phyloP scores from a whole-genome alignment of 148 eudicot species.

The Rhododendron ferrugineum region DNA sequence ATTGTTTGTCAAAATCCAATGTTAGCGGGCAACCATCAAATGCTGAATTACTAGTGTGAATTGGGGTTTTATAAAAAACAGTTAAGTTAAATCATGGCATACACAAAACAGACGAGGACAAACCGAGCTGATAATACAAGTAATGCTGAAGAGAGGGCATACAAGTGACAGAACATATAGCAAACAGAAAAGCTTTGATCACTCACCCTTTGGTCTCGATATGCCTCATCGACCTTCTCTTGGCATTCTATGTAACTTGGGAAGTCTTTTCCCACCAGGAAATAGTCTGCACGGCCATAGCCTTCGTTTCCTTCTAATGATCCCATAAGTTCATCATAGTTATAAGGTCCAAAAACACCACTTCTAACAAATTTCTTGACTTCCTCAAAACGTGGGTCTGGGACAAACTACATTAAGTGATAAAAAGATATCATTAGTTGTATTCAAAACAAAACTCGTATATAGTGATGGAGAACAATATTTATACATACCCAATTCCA shows the following conservation, averaged over 20 bases:
- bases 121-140: not conserved
- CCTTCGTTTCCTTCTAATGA: slow-evolving; percentile 93
- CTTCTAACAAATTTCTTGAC: slow-evolving; percentile 66
- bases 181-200: not conserved
- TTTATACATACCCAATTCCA: not conserved
- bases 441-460: not conserved
- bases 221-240: slow-evolving; percentile 83
- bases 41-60: not conserved
- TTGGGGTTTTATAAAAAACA: not conserved
- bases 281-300: slow-evolving; percentile 87
- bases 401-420: slow-evolving; percentile 57
- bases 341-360: slow-evolving; percentile 68
- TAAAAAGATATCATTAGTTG: not conserved
- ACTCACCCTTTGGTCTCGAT: slow-evolving; percentile 75
- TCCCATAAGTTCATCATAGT: slow-evolving; percentile 64
- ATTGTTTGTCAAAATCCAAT: not conserved
- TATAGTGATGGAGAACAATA: not conserved
- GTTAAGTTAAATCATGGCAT: not conserved
- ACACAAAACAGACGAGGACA: not conserved
- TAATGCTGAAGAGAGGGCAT: not conserved
- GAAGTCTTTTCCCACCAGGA: slow-evolving; percentile 95
- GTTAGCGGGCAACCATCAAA: not conserved
- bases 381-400: slow-evolving; percentile 80
- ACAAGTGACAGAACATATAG: not conserved
- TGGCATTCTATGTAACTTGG: slow-evolving; percentile 94